These are phyloP conservation scores for Diphasiastrum complanatum DNA, from an alignment of 83 land plant genomes.

Conservation along the genomic window DNA sequence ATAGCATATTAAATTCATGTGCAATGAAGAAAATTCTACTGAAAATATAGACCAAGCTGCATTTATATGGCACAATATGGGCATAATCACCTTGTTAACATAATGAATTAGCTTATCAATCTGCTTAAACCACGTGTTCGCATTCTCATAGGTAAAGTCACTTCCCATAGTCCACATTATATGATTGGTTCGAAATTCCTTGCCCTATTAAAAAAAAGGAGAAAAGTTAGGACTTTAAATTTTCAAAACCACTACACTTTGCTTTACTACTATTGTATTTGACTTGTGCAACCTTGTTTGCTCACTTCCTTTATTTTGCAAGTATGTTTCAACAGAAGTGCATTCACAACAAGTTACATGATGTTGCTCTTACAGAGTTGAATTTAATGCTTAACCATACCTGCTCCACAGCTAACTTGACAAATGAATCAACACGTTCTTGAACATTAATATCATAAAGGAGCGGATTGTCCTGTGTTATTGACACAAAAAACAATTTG, in stretches of 20 bases:
- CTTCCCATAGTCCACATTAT: constrained; percentile 97
- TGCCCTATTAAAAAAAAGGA: constrained; percentile 44
- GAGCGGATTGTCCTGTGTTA: constrained; percentile 78
- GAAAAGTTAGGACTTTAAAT: background rate
- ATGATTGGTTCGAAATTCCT: constrained; percentile 80
- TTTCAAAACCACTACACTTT: background rate
- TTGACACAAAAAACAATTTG: too few species aligned
- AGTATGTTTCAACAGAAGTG: constrained; percentile 1
- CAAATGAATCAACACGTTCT: constrained; percentile 75
- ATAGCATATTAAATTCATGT: too few species aligned
- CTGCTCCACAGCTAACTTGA: constrained; percentile 66
- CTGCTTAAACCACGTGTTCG: constrained; percentile 86
- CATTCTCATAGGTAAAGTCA: constrained; percentile 88
- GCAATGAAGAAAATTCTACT: too few species aligned
- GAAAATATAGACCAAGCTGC: too few species aligned
- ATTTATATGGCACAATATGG: too few species aligned
- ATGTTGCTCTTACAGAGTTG: background rate
- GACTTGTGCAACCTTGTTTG: too few species aligned
- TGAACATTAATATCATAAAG: constrained; percentile 88
- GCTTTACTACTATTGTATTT: too few species aligned
- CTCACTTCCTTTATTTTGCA: too few species aligned
- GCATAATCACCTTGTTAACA: constrained; percentile 90
- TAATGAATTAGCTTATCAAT: constrained; percentile 94
- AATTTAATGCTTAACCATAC: constrained; percentile 26
- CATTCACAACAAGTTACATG: background rate